These are phyloP conservation scores for Tremella yokohamensis DNA, from an alignment of 768 basidiomycete species.

Conservation along the genomic window DNA sequence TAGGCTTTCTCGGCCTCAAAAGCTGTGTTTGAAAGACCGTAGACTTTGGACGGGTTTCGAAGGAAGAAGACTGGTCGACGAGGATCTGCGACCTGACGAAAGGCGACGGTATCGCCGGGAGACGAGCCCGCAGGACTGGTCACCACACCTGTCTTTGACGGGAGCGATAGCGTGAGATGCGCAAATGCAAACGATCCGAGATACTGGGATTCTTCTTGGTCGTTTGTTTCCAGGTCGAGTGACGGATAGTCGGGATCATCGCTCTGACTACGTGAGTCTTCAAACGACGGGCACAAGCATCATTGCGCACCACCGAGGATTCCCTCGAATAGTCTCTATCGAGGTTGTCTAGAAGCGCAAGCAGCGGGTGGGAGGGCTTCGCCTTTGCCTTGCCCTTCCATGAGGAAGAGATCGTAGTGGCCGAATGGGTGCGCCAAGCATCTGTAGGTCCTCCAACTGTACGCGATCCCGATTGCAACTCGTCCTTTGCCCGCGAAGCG, in stretches of 20 bases:
- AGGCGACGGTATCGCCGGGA: slow-evolving; percentile 7
- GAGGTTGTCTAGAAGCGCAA: too few species aligned
- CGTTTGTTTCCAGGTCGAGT: slow-evolving; percentile 14
- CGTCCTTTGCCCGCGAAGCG: too few species aligned
- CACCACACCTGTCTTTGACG: slow-evolving; percentile 4
- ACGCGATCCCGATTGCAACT: too few species aligned
- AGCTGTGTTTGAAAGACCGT: slow-evolving; percentile 17
- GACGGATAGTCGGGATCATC: slow-evolving; percentile 6
- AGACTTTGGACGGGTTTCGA: slow-evolving; percentile 16
- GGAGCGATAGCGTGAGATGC: slow-evolving; percentile 8
- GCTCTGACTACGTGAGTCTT: neutral
- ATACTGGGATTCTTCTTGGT: slow-evolving; percentile 22
- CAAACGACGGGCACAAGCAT: neutral
- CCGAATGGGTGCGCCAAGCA: too few species aligned
- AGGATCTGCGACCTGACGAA: slow-evolving; percentile 21
- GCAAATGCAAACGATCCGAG: slow-evolving; percentile 21
- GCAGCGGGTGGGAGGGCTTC: too few species aligned
- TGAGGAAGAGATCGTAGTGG: too few species aligned
- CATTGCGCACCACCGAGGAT: too few species aligned
- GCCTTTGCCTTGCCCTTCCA: too few species aligned
- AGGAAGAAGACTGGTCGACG: slow-evolving; percentile 21
- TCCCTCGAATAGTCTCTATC: too few species aligned
- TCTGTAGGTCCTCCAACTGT: too few species aligned
- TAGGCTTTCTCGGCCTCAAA: slow-evolving; percentile 10
- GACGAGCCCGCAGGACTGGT: slow-evolving; percentile 3